Percentiles rank a stretch among this genome's conserved stretches.
phyloP scores from a whole-genome alignment of 306 rosid genomes.

The Alnus rubra region DNA sequence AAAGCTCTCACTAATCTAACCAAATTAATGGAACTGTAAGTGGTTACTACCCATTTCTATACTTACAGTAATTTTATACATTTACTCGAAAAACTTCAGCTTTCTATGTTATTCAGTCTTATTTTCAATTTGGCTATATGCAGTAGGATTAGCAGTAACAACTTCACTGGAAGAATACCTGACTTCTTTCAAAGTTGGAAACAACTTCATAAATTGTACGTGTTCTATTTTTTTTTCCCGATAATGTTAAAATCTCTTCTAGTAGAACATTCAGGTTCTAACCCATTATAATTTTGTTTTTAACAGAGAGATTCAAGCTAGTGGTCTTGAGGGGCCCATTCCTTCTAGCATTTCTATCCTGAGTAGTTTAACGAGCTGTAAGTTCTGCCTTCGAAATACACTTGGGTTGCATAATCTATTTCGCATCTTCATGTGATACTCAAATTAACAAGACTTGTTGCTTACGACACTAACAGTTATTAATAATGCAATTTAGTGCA shows the following conservation, averaged over 20 bases:
- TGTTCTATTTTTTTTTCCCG: background rate
- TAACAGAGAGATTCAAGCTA: conserved; percentile 39
- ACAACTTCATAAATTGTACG: conserved; percentile 19
- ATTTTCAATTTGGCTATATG: background rate
- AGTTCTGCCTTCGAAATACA: conserved; percentile 12
- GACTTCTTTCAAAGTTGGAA: conserved; percentile 20
- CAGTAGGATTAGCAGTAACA: conserved; percentile 36
- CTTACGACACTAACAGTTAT: background rate
- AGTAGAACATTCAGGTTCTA: background rate
- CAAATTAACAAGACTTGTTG: background rate
- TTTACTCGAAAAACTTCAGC: background rate
- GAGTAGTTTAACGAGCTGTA: conserved; percentile 24
- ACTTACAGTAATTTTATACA: background rate
- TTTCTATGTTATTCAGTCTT: background rate
- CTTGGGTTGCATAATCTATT: background rate
- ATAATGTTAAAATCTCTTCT: background rate
- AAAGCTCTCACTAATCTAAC: background rate
- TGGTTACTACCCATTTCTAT: background rate
- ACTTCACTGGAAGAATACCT: conserved; percentile 42
- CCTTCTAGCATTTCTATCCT: conserved; percentile 29
- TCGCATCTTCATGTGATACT: background rate
- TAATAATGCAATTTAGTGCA: conserved; percentile 16
- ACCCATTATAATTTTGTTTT: background rate
- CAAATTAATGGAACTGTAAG: conserved; percentile 26
- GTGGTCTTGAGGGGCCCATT: conserved; percentile 34